Evolutionary conservation across 305 asterid species (phyloP), one percentile per base, ranked within the genome.

Genomic region (Fraxinus albicans): DNA sequence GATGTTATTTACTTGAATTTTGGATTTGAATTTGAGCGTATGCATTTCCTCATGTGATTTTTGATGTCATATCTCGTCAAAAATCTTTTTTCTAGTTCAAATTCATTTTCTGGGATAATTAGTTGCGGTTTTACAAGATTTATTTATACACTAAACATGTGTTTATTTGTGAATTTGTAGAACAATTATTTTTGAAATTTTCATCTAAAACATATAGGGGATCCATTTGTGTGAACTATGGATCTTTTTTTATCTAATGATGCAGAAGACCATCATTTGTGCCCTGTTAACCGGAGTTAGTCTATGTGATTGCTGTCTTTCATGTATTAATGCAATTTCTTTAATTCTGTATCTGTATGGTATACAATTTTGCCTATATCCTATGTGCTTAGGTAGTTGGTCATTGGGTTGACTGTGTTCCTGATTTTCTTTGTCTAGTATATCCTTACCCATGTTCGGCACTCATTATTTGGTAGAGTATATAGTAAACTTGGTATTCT

Each of bases 61-160:
- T 65, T 65, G 34, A 8, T 15, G 44, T 70, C 23, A 31, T 29
- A 13, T 69, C 17, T 69, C 6, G 25, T 67, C 4, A 27, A 3
- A 25, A 29, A 67, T 67, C 36, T 29, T 4, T 67, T 70, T 70
- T 33, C 38, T 9, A 70, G 4, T n/a, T 70, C 23, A 29, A 31
- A 82, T 80, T 47, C 17, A 67, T 81, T 73, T 47, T 6, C 60
- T 50, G 72, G 86, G 40, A 53, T 83, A 31, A 85, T n/a, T 35
- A 25, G 77, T 33, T 75, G 82, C 50, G 72, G 3, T 67, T 79
- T 72, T 34, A 42, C 47, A 65, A 67, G 86, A 69, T 29, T 29
- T 31, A 29, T 69, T 69, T n/a, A 29, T 29, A 31, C 38, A 29
- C 31, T 29, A 29, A 70, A 70, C 73, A 13, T 1, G 40, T 70